Evolutionary conservation across 2,329 filamentous ascomycete genomes (phyloP), one percentile per base, ranked within the genome.

Genomic region (Fusarium nisikadoi): DNA sequence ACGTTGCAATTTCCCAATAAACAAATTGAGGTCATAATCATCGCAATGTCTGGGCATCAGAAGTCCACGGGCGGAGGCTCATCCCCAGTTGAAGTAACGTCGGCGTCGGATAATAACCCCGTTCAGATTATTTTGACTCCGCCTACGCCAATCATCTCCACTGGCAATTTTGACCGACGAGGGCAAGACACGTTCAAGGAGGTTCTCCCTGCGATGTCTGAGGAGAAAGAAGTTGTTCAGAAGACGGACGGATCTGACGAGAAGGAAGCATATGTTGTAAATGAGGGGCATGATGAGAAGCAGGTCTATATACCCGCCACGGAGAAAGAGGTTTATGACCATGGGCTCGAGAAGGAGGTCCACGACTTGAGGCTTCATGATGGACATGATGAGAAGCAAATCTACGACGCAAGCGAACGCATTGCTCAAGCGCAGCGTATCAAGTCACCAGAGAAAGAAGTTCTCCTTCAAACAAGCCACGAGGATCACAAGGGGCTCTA

Each of bases 111-210:
- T 6, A 46, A 17, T 7, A 27, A 46, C 9, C 38, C 38, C 31
- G 72, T 75, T 36, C 43, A 62, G n/a, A 75, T 74, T 23, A 58
- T 71, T 3, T n/a, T 74, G 23, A 74, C 72, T 1, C 72, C 72
- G 16, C 65, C 72, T 0, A 74, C 72, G 19, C 72, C 72, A 11
- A 62, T 73, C 1, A n/a, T n/a, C 27, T 33, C 61, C 42, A 31
- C 42, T 43, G 31, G 7, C 16, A 16, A 17, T 11, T 31, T 49
- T n/a, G 39, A 25, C 31, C n/a, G 9, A 13, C 35, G 27, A 35
- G 41, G 29, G 10, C 59, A 71, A 38, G 67, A 73, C 17, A 68
- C 63, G 6, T 29, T 71, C 16, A 71, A 73, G 17, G 67, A 71
- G 50, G 59, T 46, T 23, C 39, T 71, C 7, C 52, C 61, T 13